A percentile compares a stretch with the other conserved stretches of the same genome.
These are phyloP conservation scores for Odonthalia washingtoniensis DNA, from an alignment of 31 red algal genomes.

Conservation along the genomic window DNA sequence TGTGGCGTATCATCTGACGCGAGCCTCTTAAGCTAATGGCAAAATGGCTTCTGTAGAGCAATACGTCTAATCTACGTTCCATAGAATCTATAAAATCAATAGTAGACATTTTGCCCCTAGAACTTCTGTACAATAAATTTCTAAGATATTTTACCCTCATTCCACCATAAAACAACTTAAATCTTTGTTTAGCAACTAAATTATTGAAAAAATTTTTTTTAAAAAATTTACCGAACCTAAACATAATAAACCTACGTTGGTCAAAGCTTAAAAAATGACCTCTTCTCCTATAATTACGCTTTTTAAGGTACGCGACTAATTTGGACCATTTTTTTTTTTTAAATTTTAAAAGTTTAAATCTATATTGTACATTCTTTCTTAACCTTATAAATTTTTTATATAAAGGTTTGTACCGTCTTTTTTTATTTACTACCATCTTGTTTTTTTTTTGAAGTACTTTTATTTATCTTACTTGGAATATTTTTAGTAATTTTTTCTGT, in stretches of 20 bases:
- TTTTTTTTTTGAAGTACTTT: slow-evolving; percentile 7
- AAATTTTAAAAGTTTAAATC: slow-evolving; percentile 15
- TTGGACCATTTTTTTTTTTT: slow-evolving; percentile 46
- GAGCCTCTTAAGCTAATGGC: background rate
- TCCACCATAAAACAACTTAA: too few species aligned
- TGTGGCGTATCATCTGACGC: background rate
- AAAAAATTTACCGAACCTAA: too few species aligned
- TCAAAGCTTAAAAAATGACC: too few species aligned
- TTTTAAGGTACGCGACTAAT: too few species aligned
- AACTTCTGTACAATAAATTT: too few species aligned
- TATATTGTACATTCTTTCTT: slow-evolving; percentile 28
- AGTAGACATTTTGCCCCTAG: too few species aligned
- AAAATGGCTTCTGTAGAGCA: background rate
- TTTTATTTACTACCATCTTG: background rate
- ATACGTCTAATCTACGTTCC: slow-evolving; percentile 11
- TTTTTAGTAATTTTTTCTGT: background rate
- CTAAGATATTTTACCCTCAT: too few species aligned
- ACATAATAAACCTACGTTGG: too few species aligned
- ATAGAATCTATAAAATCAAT: too few species aligned
- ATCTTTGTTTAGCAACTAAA: too few species aligned
- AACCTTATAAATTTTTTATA: background rate
- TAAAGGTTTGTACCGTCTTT: slow-evolving; percentile 11
- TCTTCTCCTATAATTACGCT: too few species aligned
- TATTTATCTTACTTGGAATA: background rate
- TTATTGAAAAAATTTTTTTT: too few species aligned